A percentile compares a stretch with the other conserved stretches of the same genome.
These are phyloP conservation scores for Rhizophora apiculata DNA, from an alignment of 345 rosid genomes.

Conservation along the genomic window DNA sequence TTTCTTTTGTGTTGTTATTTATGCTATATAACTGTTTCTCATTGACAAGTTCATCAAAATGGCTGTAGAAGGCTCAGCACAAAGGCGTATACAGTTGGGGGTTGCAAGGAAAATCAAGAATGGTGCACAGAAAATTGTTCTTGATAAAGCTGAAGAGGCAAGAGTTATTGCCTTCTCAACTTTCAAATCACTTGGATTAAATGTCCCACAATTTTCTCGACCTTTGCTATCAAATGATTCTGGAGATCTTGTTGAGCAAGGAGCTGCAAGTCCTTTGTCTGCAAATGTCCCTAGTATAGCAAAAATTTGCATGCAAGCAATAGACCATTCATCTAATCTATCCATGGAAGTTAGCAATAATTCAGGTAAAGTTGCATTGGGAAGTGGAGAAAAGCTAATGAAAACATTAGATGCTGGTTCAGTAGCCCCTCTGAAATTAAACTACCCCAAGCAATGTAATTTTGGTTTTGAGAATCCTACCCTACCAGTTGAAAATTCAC, in stretches of 20 bases:
- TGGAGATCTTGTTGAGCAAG: constrained; percentile 33
- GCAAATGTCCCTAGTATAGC: constrained; percentile 32
- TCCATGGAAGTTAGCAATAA: constrained; percentile 31
- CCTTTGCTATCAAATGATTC: constrained; percentile 38
- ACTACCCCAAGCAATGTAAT: constrained; percentile 21
- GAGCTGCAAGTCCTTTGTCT: constrained; percentile 26
- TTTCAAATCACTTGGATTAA: constrained; percentile 81
- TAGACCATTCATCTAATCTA: constrained; percentile 31
- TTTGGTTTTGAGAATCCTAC: constrained; percentile 27
- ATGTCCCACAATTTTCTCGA: constrained; percentile 59
- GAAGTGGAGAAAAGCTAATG: constrained; percentile 35
- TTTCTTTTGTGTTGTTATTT: background rate
- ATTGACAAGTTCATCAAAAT: constrained; percentile 17
- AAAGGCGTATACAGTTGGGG: constrained; percentile 71
- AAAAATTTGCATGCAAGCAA: constrained; percentile 25
- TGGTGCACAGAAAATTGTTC: constrained; percentile 92
- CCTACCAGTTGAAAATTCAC: constrained; percentile 25
- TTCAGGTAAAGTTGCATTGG: constrained; percentile 25
- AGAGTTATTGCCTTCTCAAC: constrained; percentile 87
- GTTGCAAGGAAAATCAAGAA: constrained; percentile 91
- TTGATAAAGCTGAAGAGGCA: constrained; percentile 98
- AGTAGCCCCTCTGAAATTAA: constrained; percentile 37
- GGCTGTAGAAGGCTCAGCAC: constrained; percentile 58
- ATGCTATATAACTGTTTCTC: background rate
- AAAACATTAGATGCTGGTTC: constrained; percentile 32